A percentile compares a stretch with the other conserved stretches of the same genome.
phyloP scores from a whole-genome alignment of 148 eudicot species.

The Simmondsia chinensis region DNA sequence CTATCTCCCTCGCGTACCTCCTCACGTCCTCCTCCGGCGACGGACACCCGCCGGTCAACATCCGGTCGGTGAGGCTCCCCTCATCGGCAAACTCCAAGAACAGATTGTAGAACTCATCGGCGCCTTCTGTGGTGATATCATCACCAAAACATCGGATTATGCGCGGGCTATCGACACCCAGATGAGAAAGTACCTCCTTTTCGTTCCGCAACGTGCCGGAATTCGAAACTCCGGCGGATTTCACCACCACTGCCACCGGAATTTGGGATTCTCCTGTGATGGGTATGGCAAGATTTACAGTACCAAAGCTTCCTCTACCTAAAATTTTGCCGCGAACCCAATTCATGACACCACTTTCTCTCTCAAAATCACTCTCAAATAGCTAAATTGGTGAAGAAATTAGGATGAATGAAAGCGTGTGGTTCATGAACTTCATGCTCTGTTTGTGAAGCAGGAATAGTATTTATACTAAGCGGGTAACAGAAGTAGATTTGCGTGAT shows the following conservation, averaged over 20 bases:
- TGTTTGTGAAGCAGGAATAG: too few relatives aligned
- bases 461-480: too few relatives aligned
- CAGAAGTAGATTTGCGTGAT: too few relatives aligned
- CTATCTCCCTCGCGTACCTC: constrained; percentile 30
- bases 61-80: constrained; percentile 41
- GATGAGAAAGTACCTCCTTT: constrained; percentile 30
- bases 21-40: constrained; percentile 19
- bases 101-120: constrained; percentile 41
- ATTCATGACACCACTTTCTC: too few relatives aligned
- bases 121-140: constrained; percentile 28
- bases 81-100: constrained; percentile 61
- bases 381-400: too few relatives aligned
- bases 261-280: constrained; percentile 6
- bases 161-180: constrained; percentile 25
- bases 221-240: constrained; percentile 29
- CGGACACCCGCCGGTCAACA: too few relatives aligned
- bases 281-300: constrained; percentile 49
- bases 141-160: constrained; percentile 48
- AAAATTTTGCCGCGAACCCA: constrained; percentile 63
- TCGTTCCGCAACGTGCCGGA: constrained; percentile 47
- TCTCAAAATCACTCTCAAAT: too few relatives aligned
- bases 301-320: constrained; percentile 80
- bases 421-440: too few relatives aligned
- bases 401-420: too few relatives aligned
- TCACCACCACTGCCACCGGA: constrained; percentile 47